These are phyloP conservation scores for Tinospora cordifolia DNA, from an alignment of 164 flowering plant genomes.

Conservation along the genomic window DNA sequence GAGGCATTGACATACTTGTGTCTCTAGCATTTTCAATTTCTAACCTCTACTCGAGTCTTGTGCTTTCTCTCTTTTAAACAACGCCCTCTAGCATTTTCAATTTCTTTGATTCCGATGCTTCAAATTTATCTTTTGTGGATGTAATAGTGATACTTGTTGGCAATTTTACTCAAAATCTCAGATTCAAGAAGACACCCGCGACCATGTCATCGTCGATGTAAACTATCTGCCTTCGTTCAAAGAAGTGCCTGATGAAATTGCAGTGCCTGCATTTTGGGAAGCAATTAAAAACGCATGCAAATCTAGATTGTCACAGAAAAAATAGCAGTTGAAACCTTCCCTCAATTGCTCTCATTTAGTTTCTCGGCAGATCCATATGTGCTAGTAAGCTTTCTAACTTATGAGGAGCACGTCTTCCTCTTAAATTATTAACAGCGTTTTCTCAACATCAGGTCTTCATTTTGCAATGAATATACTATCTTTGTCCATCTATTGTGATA, in stretches of 20 bases:
- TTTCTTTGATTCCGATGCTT: neutral
- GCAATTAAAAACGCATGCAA: constrained; percentile 49
- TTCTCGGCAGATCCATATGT: too few relatives aligned
- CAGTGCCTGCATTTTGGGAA: constrained; percentile 90
- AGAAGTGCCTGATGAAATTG: constrained; percentile 68
- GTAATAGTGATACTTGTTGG: neutral
- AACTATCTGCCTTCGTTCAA: constrained; percentile 95
- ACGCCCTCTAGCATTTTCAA: neutral
- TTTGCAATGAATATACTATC: too few relatives aligned
- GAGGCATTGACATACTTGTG: too few relatives aligned
- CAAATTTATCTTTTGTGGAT: neutral
- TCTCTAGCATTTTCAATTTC: too few relatives aligned
- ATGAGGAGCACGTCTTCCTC: neutral
- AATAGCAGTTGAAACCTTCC: neutral
- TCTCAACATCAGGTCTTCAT: neutral
- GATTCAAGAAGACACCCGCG: constrained; percentile 76
- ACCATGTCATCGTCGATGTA: constrained; percentile 90
- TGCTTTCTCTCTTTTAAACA: neutral
- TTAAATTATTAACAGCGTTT: neutral
- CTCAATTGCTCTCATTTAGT: neutral
- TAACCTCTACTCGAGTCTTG: neutral
- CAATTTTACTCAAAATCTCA: constrained; percentile 19
- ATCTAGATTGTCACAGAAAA: constrained; percentile 9
- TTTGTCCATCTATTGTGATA: too few relatives aligned
- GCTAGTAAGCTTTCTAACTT: neutral